Evolutionary conservation across 2,329 filamentous ascomycete species (phyloP), one percentile per base, ranked within the genome.

Genomic region (Aquanectria penicillioides): DNA sequence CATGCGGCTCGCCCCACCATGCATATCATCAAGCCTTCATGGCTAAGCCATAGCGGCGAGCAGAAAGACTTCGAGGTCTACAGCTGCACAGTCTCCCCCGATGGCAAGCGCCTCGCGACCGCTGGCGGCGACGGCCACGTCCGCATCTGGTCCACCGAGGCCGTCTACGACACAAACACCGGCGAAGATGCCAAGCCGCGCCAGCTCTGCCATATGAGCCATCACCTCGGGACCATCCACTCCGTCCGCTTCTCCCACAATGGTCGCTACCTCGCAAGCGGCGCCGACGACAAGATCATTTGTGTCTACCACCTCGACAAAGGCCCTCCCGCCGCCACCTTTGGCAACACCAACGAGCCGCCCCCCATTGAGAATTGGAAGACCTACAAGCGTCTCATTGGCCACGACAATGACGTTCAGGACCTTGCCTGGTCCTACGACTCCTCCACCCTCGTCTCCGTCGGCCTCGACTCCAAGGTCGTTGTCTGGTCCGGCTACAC

Each of bases 41-140:
- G 94, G 94, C 88, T 98, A 72, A 94, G 91, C 75, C 94, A 97
- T 81, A 93, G 92, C 79, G 94, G 94, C 75, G 95, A 99, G 81
- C 92, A 97, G 76, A 98, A 97, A 75, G 94, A 98, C 75, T 97
- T 96, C 74, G 95, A 99, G 79, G 94, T 98, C 66, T 99, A 98
- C 81, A 97, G 93, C 80, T 98, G 94, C 77, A 92, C 98, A 82
- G 89, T 99, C 65, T 99, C 95, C 23, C 92, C 95, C 12, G 95
- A 99, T 79, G 95, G 94, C 66, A 90, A 88, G 73, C 88, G 95
- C 65, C 85, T 99, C 56, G 95, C 94, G 44, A 98, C 95, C 17
- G 95, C 94, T 62, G 95, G 94, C 70, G 94, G 95, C 85, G 95
- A 99, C 83, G 94, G 95, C 73, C 93, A 97, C 75, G 95, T 99